Base-by-base conservation (phyloP, 371 early-diverging fungal genomes). In the Zopfochytrium polystomum region DNA sequence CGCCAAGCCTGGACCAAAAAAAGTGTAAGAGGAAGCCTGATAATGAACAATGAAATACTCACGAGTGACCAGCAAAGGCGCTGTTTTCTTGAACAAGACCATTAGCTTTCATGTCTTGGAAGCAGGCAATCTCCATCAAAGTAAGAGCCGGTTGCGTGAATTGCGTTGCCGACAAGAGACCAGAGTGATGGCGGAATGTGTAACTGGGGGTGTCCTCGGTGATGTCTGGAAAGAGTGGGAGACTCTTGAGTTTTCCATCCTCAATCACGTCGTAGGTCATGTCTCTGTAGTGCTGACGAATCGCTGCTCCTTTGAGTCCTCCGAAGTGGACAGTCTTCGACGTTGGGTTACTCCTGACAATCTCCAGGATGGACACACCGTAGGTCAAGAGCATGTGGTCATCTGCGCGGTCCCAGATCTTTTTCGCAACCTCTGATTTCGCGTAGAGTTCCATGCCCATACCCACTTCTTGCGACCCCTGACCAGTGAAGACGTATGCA, bases 361-460 rank as follows among this genome's bases (percentile, higher is more conserved):
- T 94, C 47, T 92, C 89, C 43, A 96, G 60, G 67, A 96, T 89
- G 43, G 95, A 92, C 71, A 96, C 91, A 49, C 82, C 95, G 75
- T 92, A 96, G 63, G 85, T 87, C 63, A 80, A 77, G 74, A 90
- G 79, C 80, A 93, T 90, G 73, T 93, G 92, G 45, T 67, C 63
- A 66, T 96, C 96, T 51, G 97, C 96, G 56, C 87, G 82, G 68
- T 96, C 92, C 97, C 97, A 96, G 60, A 95, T 85, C 22, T 80
- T 82, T 65, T 85, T 84, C 44, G 97, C 95, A 57, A 92, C 85
- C 53, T 84, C 78, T 13, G 94, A 93, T 53, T 81, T 77, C 27
- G 80, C 81, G 68, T 95, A 96, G 52, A 96, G 80, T 30, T 87
- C 88, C 96, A 95, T 95, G 72, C 97, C 97, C 97, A 96, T 96